A percentile compares a stretch with the other conserved stretches of the same genome.
These are phyloP conservation scores for Clitoria ternatea DNA, from an alignment of 306 rosid species.

Conservation along the genomic window DNA sequence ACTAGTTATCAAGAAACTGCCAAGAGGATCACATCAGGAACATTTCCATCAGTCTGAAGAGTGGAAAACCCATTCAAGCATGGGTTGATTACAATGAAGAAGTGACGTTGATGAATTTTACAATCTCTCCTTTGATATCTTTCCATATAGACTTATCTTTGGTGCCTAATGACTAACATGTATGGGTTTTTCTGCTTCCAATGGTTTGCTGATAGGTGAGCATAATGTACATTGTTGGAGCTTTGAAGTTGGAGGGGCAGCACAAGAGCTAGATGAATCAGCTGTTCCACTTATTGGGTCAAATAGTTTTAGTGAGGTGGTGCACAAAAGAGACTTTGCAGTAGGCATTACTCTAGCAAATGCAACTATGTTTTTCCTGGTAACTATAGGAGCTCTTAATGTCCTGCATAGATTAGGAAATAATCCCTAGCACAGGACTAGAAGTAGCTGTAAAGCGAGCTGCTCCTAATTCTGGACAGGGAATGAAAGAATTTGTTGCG, in stretches of 20 bases:
- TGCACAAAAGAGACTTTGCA: constrained; percentile 12
- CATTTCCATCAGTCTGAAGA: neutral
- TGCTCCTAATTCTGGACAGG: constrained; percentile 31
- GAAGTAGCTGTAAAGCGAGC: constrained; percentile 34
- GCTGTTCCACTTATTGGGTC: constrained; percentile 17
- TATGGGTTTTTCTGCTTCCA: constrained; percentile 38
- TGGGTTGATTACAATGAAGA: constrained; percentile 30
- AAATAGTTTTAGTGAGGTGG: neutral
- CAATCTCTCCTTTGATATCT: constrained; percentile 25
- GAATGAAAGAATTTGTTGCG: constrained; percentile 39
- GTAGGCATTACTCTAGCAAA: constrained; percentile 31
- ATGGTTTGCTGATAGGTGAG: constrained; percentile 25
- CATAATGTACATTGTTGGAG: constrained; percentile 33
- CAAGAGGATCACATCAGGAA: neutral
- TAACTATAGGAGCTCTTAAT: neutral
- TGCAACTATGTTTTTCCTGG: constrained; percentile 1
- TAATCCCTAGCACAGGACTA: constrained; percentile 25
- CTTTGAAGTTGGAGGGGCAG: constrained; percentile 31
- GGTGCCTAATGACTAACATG: constrained; percentile 23
- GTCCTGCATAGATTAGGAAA: constrained; percentile 14
- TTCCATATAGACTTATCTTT: constrained; percentile 20
- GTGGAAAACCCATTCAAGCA: constrained; percentile 27
- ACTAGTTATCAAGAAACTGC: neutral
- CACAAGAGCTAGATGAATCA: constrained; percentile 15
- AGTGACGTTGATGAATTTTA: constrained; percentile 12